Conservation (phyloP, 2,329 filamentous ascomycete species). For the Scedosporium aurantiacum region DNA sequence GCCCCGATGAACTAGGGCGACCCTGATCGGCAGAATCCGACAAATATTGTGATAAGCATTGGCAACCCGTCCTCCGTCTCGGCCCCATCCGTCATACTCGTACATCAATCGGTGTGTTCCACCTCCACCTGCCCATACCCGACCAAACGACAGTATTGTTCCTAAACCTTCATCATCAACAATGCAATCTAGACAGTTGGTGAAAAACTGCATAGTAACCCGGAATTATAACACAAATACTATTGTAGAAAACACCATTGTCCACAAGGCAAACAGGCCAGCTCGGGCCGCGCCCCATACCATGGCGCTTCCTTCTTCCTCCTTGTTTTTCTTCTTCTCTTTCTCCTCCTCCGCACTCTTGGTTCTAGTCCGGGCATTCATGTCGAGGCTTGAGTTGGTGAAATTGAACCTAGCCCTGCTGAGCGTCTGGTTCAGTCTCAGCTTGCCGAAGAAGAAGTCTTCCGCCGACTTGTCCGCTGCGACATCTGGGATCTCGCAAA, state of each 20-base stretch:
- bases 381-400: slow-evolving; percentile 3
- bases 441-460: slow-evolving; percentile 38
- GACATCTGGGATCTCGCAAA: slow-evolving; percentile 41
- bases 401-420: slow-evolving; percentile 34
- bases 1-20: background rate
- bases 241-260: background rate
- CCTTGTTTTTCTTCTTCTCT: background rate
- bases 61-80: background rate
- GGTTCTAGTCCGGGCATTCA: background rate
- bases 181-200: background rate
- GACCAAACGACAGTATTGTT: background rate
- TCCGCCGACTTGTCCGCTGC: slow-evolving; percentile 18
- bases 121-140: too few relatives aligned
- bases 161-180: background rate
- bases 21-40: background rate
- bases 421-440: slow-evolving; percentile 19
- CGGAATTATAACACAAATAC: background rate
- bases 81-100: background rate
- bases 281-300: background rate
- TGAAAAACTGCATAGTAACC: background rate
- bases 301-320: background rate
- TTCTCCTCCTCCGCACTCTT: background rate
- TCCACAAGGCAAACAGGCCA: background rate
- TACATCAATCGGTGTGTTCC: too few relatives aligned
- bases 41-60: background rate